phyloP scores from a whole-genome alignment of 2,329 filamentous ascomycete genomes.

The Pseudogymnoascus sp. region DNA sequence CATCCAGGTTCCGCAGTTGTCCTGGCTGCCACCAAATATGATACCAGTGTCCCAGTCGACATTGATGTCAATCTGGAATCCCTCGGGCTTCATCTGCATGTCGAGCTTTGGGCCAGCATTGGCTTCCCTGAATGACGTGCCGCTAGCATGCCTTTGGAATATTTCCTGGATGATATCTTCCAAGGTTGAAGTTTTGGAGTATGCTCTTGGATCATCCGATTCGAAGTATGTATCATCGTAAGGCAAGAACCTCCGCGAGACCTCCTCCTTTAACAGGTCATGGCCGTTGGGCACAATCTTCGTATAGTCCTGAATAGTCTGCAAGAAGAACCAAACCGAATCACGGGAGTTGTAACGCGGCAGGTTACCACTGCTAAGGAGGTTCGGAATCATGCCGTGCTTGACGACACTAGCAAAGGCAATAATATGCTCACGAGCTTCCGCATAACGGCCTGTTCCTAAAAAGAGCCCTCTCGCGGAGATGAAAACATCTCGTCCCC shows the following conservation, averaged over 20 bases:
- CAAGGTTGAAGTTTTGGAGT: conserved; percentile 74
- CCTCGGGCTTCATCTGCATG: conserved; percentile 83
- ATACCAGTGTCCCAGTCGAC: conserved; percentile 89
- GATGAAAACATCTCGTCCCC: conserved; percentile 96
- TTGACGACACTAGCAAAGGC: conserved; percentile 95
- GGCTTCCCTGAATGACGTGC: conserved; percentile 87
- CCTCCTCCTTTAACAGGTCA: conserved; percentile 64
- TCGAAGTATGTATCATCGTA: conserved; percentile 95
- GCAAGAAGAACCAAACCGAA: conserved; percentile 96
- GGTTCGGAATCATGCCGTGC: conserved; percentile 96
- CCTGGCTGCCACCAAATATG: conserved; percentile 87
- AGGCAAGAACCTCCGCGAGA: conserved; percentile 79
- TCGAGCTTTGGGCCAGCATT: conserved; percentile 87
- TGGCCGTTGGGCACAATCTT: conserved; percentile 71
- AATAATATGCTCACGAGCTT: conserved; percentile 88
- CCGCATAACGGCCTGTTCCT: conserved; percentile 77
- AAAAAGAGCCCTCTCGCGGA: conserved; percentile 87
- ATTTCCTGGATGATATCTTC: conserved; percentile 90
- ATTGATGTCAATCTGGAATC: conserved; percentile 84
- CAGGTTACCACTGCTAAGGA: conserved; percentile 74
- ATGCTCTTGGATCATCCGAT: conserved; percentile 71
- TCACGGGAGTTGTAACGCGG: conserved; percentile 94
- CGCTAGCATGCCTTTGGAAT: conserved; percentile 81
- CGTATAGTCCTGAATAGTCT: conserved; percentile 90
- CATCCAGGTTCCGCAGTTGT: conserved; percentile 98